phyloP scores from a whole-genome alignment of 768 basidiomycete species.

The Hydnomerulius pinastri region DNA sequence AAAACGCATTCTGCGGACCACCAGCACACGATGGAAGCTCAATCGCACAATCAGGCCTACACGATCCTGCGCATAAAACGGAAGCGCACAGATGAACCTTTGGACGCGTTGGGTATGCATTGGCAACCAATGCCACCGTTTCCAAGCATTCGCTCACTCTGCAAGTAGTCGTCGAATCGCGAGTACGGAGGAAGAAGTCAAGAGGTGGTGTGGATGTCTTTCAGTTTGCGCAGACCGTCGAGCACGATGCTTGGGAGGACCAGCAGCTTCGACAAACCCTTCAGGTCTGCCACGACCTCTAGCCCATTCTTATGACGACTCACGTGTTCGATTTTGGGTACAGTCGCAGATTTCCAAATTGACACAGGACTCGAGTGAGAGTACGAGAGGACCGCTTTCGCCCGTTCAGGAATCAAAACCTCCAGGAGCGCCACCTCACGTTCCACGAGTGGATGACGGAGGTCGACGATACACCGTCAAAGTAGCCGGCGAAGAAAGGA shows the following conservation, averaged over 20 bases:
- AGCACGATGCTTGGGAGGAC: constrained; percentile 68
- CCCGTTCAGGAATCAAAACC: constrained; percentile 15
- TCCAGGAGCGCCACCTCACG: constrained; percentile 13
- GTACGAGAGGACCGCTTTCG: constrained; percentile 12
- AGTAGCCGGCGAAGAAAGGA: constrained; percentile 16
- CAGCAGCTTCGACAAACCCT: constrained; percentile 56
- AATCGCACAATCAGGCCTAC: constrained; percentile 42
- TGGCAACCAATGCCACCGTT: constrained; percentile 11
- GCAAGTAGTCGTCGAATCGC: constrained; percentile 61
- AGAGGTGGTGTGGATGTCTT: constrained; percentile 61
- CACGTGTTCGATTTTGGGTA: background rate
- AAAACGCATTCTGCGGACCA: no score
- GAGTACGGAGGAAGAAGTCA: constrained; percentile 61
- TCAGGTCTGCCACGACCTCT: constrained; percentile 47
- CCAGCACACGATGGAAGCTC: constrained; percentile 20
- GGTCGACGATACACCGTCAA: constrained; percentile 53
- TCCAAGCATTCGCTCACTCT: constrained; percentile 15
- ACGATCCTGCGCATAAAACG: constrained; percentile 83
- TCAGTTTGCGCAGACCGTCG: constrained; percentile 81
- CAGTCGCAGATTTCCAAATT: constrained; percentile 62
- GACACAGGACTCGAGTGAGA: constrained; percentile 39
- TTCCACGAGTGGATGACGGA: constrained; percentile 38
- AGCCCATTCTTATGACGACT: background rate
- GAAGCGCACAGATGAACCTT: constrained; percentile 78
- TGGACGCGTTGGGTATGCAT: constrained; percentile 73